Conservation (phyloP, 2,329 filamentous ascomycete species). For the Trichoderma gracile region DNA sequence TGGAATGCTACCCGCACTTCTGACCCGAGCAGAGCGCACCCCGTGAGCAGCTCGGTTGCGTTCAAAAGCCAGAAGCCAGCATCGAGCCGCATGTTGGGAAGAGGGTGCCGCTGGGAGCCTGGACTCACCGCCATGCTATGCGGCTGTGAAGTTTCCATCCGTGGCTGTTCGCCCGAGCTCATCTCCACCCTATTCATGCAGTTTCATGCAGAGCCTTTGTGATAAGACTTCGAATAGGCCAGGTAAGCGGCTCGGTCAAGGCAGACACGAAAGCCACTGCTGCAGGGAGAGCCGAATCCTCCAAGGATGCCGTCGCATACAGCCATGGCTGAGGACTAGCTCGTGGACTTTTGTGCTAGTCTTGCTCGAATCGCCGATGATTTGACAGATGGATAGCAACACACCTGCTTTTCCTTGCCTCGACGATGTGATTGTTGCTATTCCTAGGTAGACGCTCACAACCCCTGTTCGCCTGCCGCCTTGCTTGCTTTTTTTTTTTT, state of each 20-base stretch:
- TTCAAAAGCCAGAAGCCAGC: background rate
- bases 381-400: no score
- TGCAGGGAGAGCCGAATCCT: constrained; percentile 6
- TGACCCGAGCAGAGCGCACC: background rate
- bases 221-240: constrained; percentile 2
- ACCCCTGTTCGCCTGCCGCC: constrained; percentile 8
- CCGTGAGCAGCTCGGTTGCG: background rate
- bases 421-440: background rate
- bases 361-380: constrained; percentile 7
- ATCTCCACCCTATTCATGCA: constrained; percentile 18
- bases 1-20: constrained; percentile 8
- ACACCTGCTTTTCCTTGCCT: background rate
- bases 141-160: constrained; percentile 8
- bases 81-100: background rate
- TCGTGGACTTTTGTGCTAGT: background rate
- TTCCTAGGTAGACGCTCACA: background rate
- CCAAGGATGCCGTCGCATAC: background rate
- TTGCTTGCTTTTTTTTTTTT: background rate
- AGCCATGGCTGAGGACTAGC: background rate
- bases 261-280: background rate
- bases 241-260: background rate
- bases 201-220: constrained; percentile 14
- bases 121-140: constrained; percentile 17
- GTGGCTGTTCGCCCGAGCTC: constrained; percentile 4
- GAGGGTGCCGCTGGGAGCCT: background rate